Base-by-base conservation (phyloP, 495 filamentous ascomycete species). In the Acidiella bohemica region DNA sequence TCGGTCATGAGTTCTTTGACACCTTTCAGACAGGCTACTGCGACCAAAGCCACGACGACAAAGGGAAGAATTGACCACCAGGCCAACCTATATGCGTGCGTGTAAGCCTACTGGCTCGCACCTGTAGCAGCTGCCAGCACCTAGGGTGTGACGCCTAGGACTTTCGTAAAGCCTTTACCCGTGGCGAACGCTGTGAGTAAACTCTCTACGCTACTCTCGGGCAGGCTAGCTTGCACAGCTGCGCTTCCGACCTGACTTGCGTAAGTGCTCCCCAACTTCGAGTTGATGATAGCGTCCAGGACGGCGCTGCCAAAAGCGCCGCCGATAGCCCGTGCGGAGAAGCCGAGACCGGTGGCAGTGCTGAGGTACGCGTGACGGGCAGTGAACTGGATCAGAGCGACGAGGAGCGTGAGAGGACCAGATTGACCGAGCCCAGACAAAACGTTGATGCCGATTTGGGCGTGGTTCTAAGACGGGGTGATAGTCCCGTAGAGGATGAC, bases 41-140 rank as follows among this genome's bases (percentile, higher is more conserved):
- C 57, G 2, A 67, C 53, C 3, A 67, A 42, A 4, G 65, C 68
- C 12, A 73, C 45, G 6, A 69, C 63, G 6, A 71, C 66, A 49
- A 73, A 73, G 1, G 70, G 70, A 32, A 71, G 63, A 9, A 73
- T 57, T 28, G 61, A 66, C 20, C 62, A 50, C 70, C 70, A 72
- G 0, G 66, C 68, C 8, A 71, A 5, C 66, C 62, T 8, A 53
- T 51, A 51, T 5, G 48, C 48, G n/a, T 35, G 38, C 17, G 48
- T 37, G 21, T 51, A 51, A 0, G 48, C 48, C 43, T 39, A 51
- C 16, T 51, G 43, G 23, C 48, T 51, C 2, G 48, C 48, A 27
- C 47, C 28, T 9, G 39, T 28, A 14, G 44, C 48, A 4, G 43
- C 43, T 2, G 24, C 44, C 9, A 51, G 32, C 2, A 41, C 28